Percentiles rank a stretch among this genome's conserved stretches.
Evolutionary conservation across 2,329 filamentous ascomycete genomes (phyloP).

Genomic region (Phyllosticta capitalensis): DNA sequence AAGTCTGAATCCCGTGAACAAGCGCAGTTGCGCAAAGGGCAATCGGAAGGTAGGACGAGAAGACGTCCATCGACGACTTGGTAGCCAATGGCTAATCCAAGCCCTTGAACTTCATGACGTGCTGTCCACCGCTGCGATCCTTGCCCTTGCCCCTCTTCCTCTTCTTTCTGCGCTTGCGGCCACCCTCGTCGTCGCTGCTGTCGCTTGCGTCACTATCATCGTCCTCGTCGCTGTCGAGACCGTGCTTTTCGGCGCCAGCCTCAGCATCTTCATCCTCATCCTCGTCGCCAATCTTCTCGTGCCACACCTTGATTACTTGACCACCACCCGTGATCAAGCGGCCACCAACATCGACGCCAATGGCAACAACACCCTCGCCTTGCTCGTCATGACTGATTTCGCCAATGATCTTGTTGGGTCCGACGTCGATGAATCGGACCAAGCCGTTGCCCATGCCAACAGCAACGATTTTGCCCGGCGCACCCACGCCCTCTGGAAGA

Average conservation of each 20-base stretch:
- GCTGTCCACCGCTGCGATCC: constrained; percentile 16
- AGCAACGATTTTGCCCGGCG: constrained; percentile 61
- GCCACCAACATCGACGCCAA: constrained; percentile 77
- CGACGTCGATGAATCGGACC: constrained; percentile 67
- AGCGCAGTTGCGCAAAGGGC: background rate
- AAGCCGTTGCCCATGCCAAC: constrained; percentile 75
- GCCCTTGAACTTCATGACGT: constrained; percentile 27
- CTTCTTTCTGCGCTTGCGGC: constrained; percentile 35
- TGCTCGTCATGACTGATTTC: constrained; percentile 66
- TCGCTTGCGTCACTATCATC: constrained; percentile 17
- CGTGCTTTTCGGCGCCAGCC: constrained; percentile 23
- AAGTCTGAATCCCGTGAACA: background rate
- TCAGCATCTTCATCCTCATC: constrained; percentile 34
- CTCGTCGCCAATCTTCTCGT: constrained; percentile 52
- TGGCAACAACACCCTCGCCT: constrained; percentile 64
- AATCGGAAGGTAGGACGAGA: background rate
- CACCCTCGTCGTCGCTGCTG: constrained; percentile 36
- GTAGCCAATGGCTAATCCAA: constrained; percentile 15
- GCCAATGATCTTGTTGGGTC: constrained; percentile 59
- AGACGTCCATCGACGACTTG: background rate
- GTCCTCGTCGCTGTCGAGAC: constrained; percentile 27
- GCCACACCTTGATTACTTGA: constrained; percentile 80
- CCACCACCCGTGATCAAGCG: constrained; percentile 87
- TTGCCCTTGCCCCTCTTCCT: constrained; percentile 31
- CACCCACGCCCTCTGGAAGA: constrained; percentile 60